A percentile compares a stretch with the other conserved stretches of the same genome.
phyloP scores from a whole-genome alignment of 1,284 basidiomycete species.

The Pseudozyma flocculosa region DNA sequence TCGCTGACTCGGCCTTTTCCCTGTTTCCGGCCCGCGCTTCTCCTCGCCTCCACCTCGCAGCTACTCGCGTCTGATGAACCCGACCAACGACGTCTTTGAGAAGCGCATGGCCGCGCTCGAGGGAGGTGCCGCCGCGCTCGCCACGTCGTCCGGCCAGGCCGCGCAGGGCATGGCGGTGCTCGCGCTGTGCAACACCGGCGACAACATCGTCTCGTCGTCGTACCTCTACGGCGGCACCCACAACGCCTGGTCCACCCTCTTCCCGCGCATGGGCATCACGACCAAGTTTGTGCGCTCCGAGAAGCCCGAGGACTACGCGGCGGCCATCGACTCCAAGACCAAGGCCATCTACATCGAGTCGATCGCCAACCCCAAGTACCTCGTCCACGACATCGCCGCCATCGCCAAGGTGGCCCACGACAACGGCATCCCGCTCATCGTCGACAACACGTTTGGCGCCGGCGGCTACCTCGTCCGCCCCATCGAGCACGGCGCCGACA shows the following conservation, averaged over 20 bases:
- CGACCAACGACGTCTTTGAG: slow-evolving; percentile 82
- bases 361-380: slow-evolving; percentile 80
- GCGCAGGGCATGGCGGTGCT: slow-evolving; percentile 74
- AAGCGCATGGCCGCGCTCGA: slow-evolving; percentile 80
- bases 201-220: slow-evolving; percentile 75
- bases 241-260: slow-evolving; percentile 75
- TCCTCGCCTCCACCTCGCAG: slow-evolving; percentile 5
- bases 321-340: slow-evolving; percentile 61
- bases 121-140: slow-evolving; percentile 76
- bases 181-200: slow-evolving; percentile 69
- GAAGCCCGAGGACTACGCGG: slow-evolving; percentile 68
- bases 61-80: slow-evolving; percentile 70
- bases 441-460: slow-evolving; percentile 88
- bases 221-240: slow-evolving; percentile 65
- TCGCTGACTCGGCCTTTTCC: not conserved
- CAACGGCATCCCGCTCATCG: slow-evolving; percentile 73
- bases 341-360: slow-evolving; percentile 72
- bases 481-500: slow-evolving; percentile 77
- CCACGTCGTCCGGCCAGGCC: slow-evolving; percentile 74
- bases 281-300: slow-evolving; percentile 73
- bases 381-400: slow-evolving; percentile 70
- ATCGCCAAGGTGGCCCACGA: slow-evolving; percentile 77
- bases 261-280: slow-evolving; percentile 75
- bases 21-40: not conserved
- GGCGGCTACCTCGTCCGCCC: slow-evolving; percentile 75